Evolutionary conservation across 768 basidiomycete species (phyloP), one percentile per base, ranked within the genome.

Genomic region (Leccinum rimulosum): DNA sequence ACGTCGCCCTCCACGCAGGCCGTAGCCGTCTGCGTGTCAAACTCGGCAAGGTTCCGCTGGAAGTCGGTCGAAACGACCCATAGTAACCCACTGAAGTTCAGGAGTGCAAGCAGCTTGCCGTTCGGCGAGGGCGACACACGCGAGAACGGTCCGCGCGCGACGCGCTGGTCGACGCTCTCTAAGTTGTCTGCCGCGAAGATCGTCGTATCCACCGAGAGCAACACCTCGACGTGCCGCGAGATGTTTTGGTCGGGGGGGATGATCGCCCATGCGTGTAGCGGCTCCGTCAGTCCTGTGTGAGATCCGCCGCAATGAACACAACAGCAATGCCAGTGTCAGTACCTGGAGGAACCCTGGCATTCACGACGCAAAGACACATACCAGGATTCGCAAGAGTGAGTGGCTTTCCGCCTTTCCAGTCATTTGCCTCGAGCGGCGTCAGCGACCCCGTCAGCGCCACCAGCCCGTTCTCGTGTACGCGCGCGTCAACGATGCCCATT

Each of bases 31-130:
- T 72, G 78, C 2, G 89, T 89, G 58, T 94, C 85, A 63, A 92
- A 94, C 69, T 97, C 95, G 4, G 93, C 91, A 64, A 96, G 81
- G 66, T 82, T 91, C 45, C 92, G 83, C 62, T 91, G 88, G 69
- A 98, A 98, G 72, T 98, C 93, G 12, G 87, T 83, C 12, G 95
- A 96, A n/a, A 98, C 92, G 36, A 98, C 95, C 89, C 91, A 93
- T 28, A 98, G 82, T 5, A 83, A 76, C 6, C 87, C 87, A 11
- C 80, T 77, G 56, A 80, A 84, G 2, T 90, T 93, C 36, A 96
- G 75, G 3, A 98, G 76, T 0, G 94, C 94, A 15, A 98, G 80
- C 50, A 93, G 88, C 66, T 95, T 94, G 38, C 96, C 96, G 65
- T 95, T 95, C 1, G 97, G 96, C 1, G 96, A 98, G 3, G 93